These are phyloP conservation scores for Neonectria hederae DNA, from an alignment of 2,329 filamentous ascomycete genomes.

Conservation along the genomic window DNA sequence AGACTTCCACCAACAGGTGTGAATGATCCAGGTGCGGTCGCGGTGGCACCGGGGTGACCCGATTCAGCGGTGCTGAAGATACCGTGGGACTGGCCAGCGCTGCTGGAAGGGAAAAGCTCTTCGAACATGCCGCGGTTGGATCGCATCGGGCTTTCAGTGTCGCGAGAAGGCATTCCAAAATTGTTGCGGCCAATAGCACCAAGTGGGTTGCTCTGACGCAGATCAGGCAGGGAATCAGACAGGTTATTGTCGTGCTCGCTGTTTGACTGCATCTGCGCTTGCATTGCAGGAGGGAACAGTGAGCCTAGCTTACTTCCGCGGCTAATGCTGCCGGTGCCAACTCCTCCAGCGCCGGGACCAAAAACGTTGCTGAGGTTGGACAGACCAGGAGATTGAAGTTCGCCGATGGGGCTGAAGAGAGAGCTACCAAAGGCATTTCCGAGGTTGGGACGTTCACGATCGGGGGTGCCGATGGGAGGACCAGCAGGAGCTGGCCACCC, in stretches of 20 bases:
- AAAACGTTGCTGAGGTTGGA: constrained; percentile 76
- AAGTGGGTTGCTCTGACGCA: constrained; percentile 69
- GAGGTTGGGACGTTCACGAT: constrained; percentile 68
- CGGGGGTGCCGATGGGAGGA: constrained; percentile 72
- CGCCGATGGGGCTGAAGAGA: constrained; percentile 79
- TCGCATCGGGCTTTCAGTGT: constrained; percentile 69
- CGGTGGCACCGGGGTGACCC: constrained; percentile 47
- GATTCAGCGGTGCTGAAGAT: constrained; percentile 52
- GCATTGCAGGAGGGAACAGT: constrained; percentile 88
- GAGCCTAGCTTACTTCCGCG: constrained; percentile 85
- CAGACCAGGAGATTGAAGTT: constrained; percentile 79
- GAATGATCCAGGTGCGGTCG: constrained; percentile 47
- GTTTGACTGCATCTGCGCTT: constrained; percentile 84
- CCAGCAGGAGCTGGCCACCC: constrained; percentile 68
- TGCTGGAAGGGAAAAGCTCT: constrained; percentile 59
- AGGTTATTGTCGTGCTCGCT: constrained; percentile 69
- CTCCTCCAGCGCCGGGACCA: constrained; percentile 65
- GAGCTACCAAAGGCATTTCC: constrained; percentile 77
- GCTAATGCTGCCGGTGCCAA: constrained; percentile 72
- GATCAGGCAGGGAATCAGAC: constrained; percentile 66
- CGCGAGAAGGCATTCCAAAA: constrained; percentile 63
- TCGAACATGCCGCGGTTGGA: constrained; percentile 64
- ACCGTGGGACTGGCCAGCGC: constrained; percentile 45
- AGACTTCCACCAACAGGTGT: constrained; percentile 49
- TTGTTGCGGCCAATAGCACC: constrained; percentile 73